These are phyloP conservation scores for Comarum palustre DNA, from an alignment of 306 rosid species.

Conservation along the genomic window DNA sequence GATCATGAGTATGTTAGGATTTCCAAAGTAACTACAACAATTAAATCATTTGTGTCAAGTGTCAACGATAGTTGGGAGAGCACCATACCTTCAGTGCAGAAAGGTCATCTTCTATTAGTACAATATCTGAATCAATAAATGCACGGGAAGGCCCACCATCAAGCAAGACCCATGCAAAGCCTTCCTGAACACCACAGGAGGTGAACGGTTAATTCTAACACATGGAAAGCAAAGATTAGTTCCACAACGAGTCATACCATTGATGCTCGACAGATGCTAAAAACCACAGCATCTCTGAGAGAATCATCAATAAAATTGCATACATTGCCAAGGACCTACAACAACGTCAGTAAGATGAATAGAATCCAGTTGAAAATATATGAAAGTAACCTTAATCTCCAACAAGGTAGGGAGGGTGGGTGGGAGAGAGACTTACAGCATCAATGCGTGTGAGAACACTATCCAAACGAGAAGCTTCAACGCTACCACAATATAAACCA, in stretches of 20 bases:
- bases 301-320: conserved; percentile 45
- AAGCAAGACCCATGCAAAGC: conserved; percentile 50
- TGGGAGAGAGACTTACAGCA: conserved; percentile 32
- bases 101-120: conserved; percentile 43
- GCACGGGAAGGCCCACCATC: conserved; percentile 63
- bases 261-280: conserved; percentile 51
- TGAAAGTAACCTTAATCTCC: conserved; percentile 8
- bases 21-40: not conserved
- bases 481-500: conserved; percentile 42
- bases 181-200: conserved; percentile 43
- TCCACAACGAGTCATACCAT: conserved; percentile 33
- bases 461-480: conserved; percentile 50
- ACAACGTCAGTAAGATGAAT: conserved; percentile 8
- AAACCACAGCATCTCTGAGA: conserved; percentile 47
- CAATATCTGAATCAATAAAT: conserved; percentile 44
- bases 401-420: not conserved
- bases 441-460: conserved; percentile 41
- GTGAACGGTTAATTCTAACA: conserved; percentile 8
- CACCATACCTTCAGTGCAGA: conserved; percentile 38
- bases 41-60: conserved; percentile 6
- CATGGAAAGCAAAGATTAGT: conserved; percentile 6
- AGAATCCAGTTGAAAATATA: conserved; percentile 3
- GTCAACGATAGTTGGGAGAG: not conserved
- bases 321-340: conserved; percentile 44
- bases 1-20: not conserved